Conservation (phyloP, 371 early-diverging fungal genomes). For the Mortierella sp. region DNA sequence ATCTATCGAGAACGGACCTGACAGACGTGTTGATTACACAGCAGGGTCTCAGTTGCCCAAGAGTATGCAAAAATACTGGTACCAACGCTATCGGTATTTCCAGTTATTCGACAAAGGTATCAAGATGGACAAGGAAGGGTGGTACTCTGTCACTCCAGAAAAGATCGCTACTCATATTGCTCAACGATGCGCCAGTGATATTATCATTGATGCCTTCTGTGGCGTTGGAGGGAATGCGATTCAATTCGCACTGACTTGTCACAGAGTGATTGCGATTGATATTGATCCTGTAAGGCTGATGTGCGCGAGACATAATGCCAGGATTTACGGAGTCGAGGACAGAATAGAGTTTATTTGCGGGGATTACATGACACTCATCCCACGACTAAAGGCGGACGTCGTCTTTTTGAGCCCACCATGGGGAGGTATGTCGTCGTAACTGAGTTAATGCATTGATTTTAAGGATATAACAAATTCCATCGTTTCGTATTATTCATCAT, state of each 20-base stretch:
- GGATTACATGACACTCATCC: conserved; percentile 82
- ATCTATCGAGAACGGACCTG: conserved; percentile 17
- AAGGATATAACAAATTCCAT: too few species aligned
- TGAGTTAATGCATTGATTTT: not conserved
- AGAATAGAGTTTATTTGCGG: conserved; percentile 93
- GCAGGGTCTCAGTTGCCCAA: conserved; percentile 47
- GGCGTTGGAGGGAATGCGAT: conserved; percentile 97
- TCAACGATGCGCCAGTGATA: conserved; percentile 72
- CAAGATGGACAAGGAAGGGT: conserved; percentile 89
- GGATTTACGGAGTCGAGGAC: conserved; percentile 91
- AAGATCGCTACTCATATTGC: conserved; percentile 89
- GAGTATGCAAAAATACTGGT: conserved; percentile 80
- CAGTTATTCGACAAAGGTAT: conserved; percentile 88
- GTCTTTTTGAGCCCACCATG: conserved; percentile 97
- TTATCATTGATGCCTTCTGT: conserved; percentile 94
- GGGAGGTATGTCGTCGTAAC: conserved; percentile 75
- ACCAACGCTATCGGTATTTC: conserved; percentile 87
- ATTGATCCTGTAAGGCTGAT: conserved; percentile 84
- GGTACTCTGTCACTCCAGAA: conserved; percentile 98
- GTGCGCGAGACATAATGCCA: conserved; percentile 90
- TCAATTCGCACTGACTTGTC: conserved; percentile 91
- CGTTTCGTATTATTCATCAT: not conserved
- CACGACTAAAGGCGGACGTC: conserved; percentile 82
- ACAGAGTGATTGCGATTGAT: conserved; percentile 94
- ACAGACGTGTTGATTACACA: conserved; percentile 37